Base-by-base conservation (phyloP, 2,329 filamentous ascomycete genomes). In the Aspergillus brasiliensis region DNA sequence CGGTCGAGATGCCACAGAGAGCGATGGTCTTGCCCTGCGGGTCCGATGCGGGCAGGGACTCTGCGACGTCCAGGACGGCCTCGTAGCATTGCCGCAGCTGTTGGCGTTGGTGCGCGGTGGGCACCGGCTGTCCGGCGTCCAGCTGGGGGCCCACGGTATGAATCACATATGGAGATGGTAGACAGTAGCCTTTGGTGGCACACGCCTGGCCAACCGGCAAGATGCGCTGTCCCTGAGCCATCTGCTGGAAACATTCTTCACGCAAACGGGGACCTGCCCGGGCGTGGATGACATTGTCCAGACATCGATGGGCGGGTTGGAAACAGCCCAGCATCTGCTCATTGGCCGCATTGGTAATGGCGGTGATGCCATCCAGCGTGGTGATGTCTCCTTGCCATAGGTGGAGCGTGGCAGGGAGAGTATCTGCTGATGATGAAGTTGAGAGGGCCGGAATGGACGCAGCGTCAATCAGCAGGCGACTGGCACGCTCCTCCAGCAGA, bases 331-430 rank as follows among this genome's bases (percentile, higher is more conserved):
- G 58, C 1, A 68, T 57, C 13, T 62, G 46, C 13, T 62, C 55
- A 8, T 69, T 69, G 0, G 67, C 66, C 5, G 67, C 66, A 21
- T 69, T 69, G 17, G 68, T 66, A 13, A 69, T 69, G 15, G 64
- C 66, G 1, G 67, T 69, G 17, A 67, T 48, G 10, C 64, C 58
- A 3, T 62, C 62, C 5, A 69, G 17, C 1, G 62, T 60, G 10
- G 66, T 67, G 15, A 68, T 69, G 38, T 69, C 66, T n/a, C 66
- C 67, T 58, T 65, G 67, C 67, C 67, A 69, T 25, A 64, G 56
- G 8, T 40, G 49, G 0, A 65, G 51, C 10, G 31, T 52, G 1
- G 55, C 19, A 15, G 40, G 40, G 5, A 21, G 19, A 21, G 6
- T 17, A 10, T 23, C 10, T 15, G 11, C 17, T 21, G 3, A 11